Evolutionary conservation across 2,329 filamentous ascomycete species (phyloP), one percentile per base, ranked within the genome.

Genomic region (Colletotrichum liriopes): DNA sequence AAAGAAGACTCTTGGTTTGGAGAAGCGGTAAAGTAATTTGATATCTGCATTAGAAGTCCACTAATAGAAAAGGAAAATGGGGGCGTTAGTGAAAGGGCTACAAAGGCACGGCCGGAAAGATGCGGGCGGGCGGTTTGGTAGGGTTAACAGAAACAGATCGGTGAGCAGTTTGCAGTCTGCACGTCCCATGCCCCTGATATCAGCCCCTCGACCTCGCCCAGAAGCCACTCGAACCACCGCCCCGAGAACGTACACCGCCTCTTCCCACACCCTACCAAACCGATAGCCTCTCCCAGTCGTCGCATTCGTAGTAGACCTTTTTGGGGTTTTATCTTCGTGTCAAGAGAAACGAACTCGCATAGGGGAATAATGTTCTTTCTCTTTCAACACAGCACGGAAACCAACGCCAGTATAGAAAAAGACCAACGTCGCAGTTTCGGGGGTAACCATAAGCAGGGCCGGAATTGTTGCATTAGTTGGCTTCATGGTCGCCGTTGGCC

Each of bases 41-140:
- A 88, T 89, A 88, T 89, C 85, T 88, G 87, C 86, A 90, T 90
- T 90, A 90, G 84, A 89, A 89, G 85, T 85, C 83, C 85, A 89
- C 83, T 89, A 90, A 80, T 86, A 86, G 83, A 87, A 85, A 83
- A 83, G 82, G 81, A 84, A 83, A 83, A 81, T 65, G 41, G 56
- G 49, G 62, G 67, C 55, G 71, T 78, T 76, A 82, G 72, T 78
- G 60, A 73, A 73, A 71, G 71, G 74, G 68, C 76, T 75, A 75
- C 75, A 75, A 72, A 74, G 71, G 58, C 47, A 71, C 64, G 65
- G 52, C 47, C 43, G 56, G 75, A 43, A 70, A 61, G 71, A 75
- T 65, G 61, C 63, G 60, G 74, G 58, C 49, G 60, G 65, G 60
- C 56, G 52, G 62, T 35, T 26, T 59, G 41, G 41, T 63, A 20